Base-by-base conservation (phyloP, 2,329 filamentous ascomycete genomes). In the Fusarium chlamydosporum region DNA sequence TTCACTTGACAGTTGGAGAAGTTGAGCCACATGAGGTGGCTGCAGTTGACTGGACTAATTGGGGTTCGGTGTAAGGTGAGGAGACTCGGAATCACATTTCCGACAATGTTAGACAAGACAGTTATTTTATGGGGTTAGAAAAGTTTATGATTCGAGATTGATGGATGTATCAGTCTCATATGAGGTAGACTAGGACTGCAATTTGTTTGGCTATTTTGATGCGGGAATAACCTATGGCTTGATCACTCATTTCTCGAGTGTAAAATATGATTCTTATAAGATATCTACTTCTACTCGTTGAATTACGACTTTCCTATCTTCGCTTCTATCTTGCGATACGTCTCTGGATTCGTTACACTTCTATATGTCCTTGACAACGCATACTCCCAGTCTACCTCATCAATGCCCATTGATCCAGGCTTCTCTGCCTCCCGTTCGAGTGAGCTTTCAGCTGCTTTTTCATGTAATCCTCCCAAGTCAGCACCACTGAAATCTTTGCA, bases 401-500 rank as follows among this genome's bases (percentile, higher is more conserved):
- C 73, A 41, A 78, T 76, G n/a, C 47, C 47, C 34, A 68, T 75
- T 50, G 46, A 64, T 15, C 52, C 59, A n/a, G 68, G 42, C 35
- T 72, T 75, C 29, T 75, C 68, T 9, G 71, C 72, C 35, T 72
- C 67, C 43, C 80, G 76, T 46, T 77, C 74, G 15, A 85, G 75
- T 4, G 88, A 79, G 51, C 84, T 85, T 70, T 84, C 79, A 11
- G 82, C 82, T 4, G 89, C 80, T 67, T 87, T 88, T 35, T 77
- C 75, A 46, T 79, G 80, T 12, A 83, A 58, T 1, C 79, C 81
- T 33, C 84, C 83, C 38, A 91, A 77, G 72, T 91, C 89, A 2
- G 89, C 89, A 62, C 88, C 89, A 62, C 91, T 95, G 78, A 95
- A 98, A 26, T 92, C 89, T 11, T 86, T 83, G 77, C 94, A 97